Evolutionary conservation across 75 land plant genomes (phyloP).

Genomic region (Ceratopteris richardii): DNA sequence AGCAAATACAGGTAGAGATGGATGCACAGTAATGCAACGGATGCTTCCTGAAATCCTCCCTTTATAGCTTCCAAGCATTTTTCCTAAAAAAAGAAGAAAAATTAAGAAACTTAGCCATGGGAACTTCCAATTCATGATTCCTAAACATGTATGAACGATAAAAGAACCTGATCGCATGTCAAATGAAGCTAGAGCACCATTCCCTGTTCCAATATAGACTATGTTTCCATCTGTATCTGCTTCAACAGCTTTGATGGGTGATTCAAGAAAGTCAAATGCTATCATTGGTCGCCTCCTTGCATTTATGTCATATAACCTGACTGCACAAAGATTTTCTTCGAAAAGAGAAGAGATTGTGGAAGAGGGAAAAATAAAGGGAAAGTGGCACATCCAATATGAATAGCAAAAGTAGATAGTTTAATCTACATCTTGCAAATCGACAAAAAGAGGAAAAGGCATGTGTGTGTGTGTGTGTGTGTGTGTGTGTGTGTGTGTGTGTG

Average conservation of each 20-base stretch:
- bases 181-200: slow-evolving; percentile 87
- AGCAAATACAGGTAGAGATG: slow-evolving; percentile 64
- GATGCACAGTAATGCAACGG: slow-evolving; percentile 76
- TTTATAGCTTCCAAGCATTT: slow-evolving; percentile 63
- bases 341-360: too few species aligned
- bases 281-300: slow-evolving; percentile 76
- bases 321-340: slow-evolving; percentile 11
- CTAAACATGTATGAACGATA: too few species aligned
- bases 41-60: slow-evolving; percentile 90
- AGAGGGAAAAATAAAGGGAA: too few species aligned
- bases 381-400: too few species aligned
- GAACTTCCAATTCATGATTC: too few species aligned
- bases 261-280: slow-evolving; percentile 66
- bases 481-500: too few species aligned
- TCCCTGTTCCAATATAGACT: slow-evolving; percentile 67
- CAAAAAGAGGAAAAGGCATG: too few species aligned
- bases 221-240: slow-evolving; percentile 76
- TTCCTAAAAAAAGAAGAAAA: slow-evolving; percentile 46
- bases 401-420: too few species aligned
- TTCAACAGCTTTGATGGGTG: slow-evolving; percentile 70
- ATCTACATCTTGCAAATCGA: too few species aligned
- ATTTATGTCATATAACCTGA: slow-evolving; percentile 72
- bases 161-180: slow-evolving; percentile 90
- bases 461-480: too few species aligned
- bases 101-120: too few species aligned